These are phyloP conservation scores for Peronospora farinosa DNA, from an alignment of 352 stramenopile species.

Conservation along the genomic window DNA sequence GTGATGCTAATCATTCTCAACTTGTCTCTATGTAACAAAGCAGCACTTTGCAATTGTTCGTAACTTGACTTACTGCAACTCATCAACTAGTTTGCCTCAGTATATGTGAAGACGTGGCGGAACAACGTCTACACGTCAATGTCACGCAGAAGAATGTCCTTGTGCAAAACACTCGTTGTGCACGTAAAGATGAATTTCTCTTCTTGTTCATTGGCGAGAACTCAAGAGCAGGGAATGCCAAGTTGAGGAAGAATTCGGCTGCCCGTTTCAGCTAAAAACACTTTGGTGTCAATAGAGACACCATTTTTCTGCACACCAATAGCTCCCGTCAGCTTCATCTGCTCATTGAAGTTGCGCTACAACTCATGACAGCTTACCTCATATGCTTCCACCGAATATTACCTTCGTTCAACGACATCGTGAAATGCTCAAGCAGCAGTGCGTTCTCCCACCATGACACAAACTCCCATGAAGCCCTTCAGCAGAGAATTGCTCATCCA, in stretches of 20 bases:
- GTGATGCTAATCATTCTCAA: background rate
- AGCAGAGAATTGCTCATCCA: conserved; percentile 87
- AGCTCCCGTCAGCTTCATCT: background rate
- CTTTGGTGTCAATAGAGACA: conserved; percentile 72
- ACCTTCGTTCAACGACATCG: conserved; percentile 39
- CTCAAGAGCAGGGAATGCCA: conserved; percentile 88
- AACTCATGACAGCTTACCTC: conserved; percentile 18
- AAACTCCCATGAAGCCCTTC: conserved; percentile 79
- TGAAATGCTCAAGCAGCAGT: conserved; percentile 54
- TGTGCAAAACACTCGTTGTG: conserved; percentile 92
- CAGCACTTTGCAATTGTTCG: too few relatives aligned
- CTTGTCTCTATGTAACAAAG: background rate
- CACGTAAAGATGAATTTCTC: conserved; percentile 88
- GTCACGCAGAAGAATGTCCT: conserved; percentile 88
- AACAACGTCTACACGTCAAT: conserved; percentile 86
- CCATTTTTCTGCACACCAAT: conserved; percentile 47
- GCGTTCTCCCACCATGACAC: conserved; percentile 44
- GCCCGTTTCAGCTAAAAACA: conserved; percentile 94
- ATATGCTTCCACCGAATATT: conserved; percentile 45
- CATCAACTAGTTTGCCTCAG: conserved; percentile 3
- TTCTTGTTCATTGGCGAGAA: conserved; percentile 93
- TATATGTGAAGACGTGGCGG: conserved; percentile 37
- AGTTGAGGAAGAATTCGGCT: conserved; percentile 88
- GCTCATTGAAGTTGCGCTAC: background rate
- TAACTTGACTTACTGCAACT: background rate